Percentiles rank a stretch among this genome's conserved stretches.
phyloP scores from a whole-genome alignment of 805 yeast genomes.

The Lipomyces sp. region DNA sequence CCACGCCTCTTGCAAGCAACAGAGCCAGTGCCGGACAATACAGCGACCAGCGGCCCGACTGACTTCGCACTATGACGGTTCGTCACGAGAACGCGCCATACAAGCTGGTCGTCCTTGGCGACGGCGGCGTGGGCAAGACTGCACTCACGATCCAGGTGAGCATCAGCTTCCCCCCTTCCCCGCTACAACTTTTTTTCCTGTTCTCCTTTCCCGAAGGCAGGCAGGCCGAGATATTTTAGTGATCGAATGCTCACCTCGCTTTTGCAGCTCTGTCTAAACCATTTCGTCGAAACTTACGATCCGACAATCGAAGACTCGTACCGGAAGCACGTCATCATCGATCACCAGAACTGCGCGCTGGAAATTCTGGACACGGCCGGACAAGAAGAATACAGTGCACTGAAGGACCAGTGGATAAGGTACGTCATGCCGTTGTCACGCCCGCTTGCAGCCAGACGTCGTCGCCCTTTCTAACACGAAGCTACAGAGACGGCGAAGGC shows the following conservation, averaged over 20 bases:
- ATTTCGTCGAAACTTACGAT: slow-evolving; percentile 75
- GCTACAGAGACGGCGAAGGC: slow-evolving; percentile 85
- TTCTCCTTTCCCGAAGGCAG: no score
- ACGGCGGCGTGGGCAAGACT: slow-evolving; percentile 97
- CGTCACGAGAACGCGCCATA: slow-evolving; percentile 11
- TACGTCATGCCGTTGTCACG: slow-evolving; percentile 11
- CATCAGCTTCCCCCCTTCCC: no score
- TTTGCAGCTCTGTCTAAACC: slow-evolving; percentile 22
- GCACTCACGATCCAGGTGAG: slow-evolving; percentile 55
- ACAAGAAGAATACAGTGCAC: slow-evolving; percentile 90
- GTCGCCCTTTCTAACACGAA: no score
- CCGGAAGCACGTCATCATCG: slow-evolving; percentile 81
- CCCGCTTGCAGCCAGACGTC: no score
- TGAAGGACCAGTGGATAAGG: slow-evolving; percentile 70
- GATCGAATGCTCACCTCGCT: not conserved
- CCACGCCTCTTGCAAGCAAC: no score
- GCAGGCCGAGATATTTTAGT: not conserved
- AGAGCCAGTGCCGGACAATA: no score
- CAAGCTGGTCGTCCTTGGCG: slow-evolving; percentile 83
- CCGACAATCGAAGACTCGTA: slow-evolving; percentile 98
- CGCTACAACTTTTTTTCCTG: no score
- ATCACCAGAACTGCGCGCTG: slow-evolving; percentile 79
- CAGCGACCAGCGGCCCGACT: no score
- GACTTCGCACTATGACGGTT: no score
- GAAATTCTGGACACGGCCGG: slow-evolving; percentile 94